A percentile compares a stretch with the other conserved stretches of the same genome.
Conservation (phyloP, 169 alveolate genomes). For the Eimeria necatrix region DNA sequence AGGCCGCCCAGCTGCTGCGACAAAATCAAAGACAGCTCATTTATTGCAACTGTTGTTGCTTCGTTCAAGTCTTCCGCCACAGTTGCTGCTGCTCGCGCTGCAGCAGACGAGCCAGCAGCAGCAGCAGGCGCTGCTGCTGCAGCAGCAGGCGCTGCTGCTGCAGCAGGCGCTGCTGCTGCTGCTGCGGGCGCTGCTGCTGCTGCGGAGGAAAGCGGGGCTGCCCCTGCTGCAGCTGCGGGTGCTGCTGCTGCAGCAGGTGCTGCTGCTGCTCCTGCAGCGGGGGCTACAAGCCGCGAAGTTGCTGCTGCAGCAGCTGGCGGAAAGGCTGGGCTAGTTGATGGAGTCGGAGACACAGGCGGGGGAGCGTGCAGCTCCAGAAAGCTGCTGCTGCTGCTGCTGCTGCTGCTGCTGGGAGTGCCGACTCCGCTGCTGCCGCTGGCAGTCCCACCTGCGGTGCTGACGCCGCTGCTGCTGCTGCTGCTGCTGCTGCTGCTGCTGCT, state of each 20-base stretch:
- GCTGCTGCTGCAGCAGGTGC: neutral
- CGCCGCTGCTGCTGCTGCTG: neutral
- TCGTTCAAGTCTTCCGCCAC: neutral
- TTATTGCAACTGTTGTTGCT: neutral
- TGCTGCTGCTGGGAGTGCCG: no score
- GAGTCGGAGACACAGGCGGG: neutral
- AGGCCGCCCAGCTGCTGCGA: conserved; percentile 15
- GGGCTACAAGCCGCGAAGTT: neutral
- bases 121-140: neutral
- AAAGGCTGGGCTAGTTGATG: no score
- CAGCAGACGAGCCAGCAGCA: neutral
- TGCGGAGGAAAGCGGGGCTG: neutral
- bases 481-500: neutral
- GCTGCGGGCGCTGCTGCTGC: neutral
- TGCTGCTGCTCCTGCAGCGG: neutral
- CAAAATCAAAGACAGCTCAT: neutral
- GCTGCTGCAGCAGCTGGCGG: neutral
- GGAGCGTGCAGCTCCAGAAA: neutral
- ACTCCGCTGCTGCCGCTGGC: neutral
- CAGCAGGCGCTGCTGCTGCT: neutral
- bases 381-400: neutral
- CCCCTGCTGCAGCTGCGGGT: neutral
- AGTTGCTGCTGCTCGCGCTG: neutral
- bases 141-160: neutral
- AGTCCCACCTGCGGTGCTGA: neutral